These are phyloP conservation scores for Jackrogersella multiformis DNA, from an alignment of 495 filamentous ascomycete species.

Conservation along the genomic window DNA sequence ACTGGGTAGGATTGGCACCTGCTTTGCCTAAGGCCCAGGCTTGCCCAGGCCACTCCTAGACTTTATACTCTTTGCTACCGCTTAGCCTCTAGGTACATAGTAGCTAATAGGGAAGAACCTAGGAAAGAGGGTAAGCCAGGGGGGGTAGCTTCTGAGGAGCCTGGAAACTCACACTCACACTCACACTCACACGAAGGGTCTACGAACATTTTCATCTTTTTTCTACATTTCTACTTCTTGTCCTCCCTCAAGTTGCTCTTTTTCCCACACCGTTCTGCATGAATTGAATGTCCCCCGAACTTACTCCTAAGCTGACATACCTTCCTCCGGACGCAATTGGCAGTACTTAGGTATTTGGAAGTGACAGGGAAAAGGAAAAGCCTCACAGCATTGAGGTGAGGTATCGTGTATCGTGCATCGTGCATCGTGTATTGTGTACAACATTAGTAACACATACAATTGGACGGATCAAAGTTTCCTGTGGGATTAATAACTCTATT, in stretches of 20 bases:
- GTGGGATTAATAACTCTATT: conserved; percentile 38
- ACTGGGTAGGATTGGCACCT: conserved; percentile 38
- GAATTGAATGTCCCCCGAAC: conserved; percentile 24
- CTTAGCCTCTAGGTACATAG: neutral
- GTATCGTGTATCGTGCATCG: neutral
- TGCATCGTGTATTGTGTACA: conserved; percentile 9
- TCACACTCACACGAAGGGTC: no score
- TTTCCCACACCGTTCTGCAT: conserved; percentile 17
- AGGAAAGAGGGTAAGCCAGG: no score
- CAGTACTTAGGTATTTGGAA: no score
- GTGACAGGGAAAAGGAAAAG: conserved; percentile 18
- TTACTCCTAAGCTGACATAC: conserved; percentile 3
- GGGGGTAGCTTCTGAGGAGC: neutral
- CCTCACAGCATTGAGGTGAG: conserved; percentile 9
- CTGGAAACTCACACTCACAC: no score
- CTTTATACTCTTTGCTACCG: conserved; percentile 12
- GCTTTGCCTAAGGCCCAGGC: conserved; percentile 27
- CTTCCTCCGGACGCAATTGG: conserved; percentile 15
- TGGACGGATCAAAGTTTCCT: conserved; percentile 28
- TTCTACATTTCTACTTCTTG: neutral
- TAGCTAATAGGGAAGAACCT: neutral
- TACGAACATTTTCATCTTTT: neutral
- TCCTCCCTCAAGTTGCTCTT: conserved; percentile 4
- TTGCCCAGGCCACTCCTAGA: conserved; percentile 18
- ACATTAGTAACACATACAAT: conserved; percentile 17